These are phyloP conservation scores for Candida smagusa DNA, from an alignment of 1,139 yeast species.

Conservation along the genomic window DNA sequence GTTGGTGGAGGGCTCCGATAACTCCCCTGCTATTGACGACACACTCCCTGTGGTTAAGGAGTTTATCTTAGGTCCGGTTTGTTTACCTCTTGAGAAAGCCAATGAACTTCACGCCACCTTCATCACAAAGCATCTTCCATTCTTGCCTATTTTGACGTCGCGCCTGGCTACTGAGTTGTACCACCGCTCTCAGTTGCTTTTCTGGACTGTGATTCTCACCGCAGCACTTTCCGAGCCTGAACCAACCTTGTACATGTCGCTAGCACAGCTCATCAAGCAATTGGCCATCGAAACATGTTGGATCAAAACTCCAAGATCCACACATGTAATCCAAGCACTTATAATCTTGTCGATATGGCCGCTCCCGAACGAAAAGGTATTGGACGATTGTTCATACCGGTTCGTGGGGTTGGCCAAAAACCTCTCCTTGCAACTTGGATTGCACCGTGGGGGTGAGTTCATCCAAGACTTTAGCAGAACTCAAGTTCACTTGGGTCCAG, in stretches of 20 bases:
- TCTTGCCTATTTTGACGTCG: constrained; percentile 74
- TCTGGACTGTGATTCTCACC: constrained; percentile 88
- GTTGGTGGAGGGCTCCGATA: constrained; percentile 24
- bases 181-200: constrained; percentile 76
- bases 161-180: constrained; percentile 73
- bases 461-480: constrained; percentile 88
- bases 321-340: constrained; percentile 89
- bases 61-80: constrained; percentile 73
- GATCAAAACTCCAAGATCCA: constrained; percentile 89
- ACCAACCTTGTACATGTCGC: constrained; percentile 72
- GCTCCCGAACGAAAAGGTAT: constrained; percentile 84
- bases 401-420: constrained; percentile 85
- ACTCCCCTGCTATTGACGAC: constrained; percentile 21
- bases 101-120: constrained; percentile 68
- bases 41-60: constrained; percentile 39
- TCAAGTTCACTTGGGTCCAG: constrained; percentile 78
- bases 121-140: constrained; percentile 66
- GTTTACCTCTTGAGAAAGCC: constrained; percentile 64
- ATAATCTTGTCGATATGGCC: constrained; percentile 88
- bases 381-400: constrained; percentile 89
- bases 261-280: constrained; percentile 78
- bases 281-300: constrained; percentile 91
- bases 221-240: constrained; percentile 87
- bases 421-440: constrained; percentile 82
- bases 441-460: constrained; percentile 85